phyloP scores from a whole-genome alignment of 2,329 filamentous ascomycete species.

The Colletotrichum somersetense region DNA sequence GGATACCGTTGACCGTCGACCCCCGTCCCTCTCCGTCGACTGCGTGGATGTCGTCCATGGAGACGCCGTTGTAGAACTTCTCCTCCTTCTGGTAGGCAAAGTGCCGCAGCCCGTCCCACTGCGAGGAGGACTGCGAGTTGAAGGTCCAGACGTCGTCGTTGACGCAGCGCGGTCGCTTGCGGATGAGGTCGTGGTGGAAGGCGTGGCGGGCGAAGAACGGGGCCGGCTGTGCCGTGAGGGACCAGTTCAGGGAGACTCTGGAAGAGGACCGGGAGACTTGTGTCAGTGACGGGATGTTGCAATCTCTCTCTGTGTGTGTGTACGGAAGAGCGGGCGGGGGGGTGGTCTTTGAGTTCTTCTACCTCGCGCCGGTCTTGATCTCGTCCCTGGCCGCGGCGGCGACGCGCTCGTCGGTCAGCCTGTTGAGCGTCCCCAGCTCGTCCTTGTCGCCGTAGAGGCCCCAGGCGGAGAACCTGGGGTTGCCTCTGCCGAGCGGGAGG shows the following conservation, averaged over 20 bases:
- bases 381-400: conserved; percentile 62
- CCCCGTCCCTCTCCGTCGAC: conserved; percentile 42
- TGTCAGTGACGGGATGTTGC: not conserved
- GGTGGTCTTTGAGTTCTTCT: conserved; percentile 19
- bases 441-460: conserved; percentile 67
- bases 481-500: conserved; percentile 60
- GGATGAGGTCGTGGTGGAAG: conserved; percentile 48
- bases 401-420: conserved; percentile 67
- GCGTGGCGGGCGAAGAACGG: conserved; percentile 51
- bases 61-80: conserved; percentile 49
- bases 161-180: conserved; percentile 47
- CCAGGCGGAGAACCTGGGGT: conserved; percentile 61
- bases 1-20: conserved; percentile 43
- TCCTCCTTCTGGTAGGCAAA: conserved; percentile 55
- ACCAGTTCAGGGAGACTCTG: conserved; percentile 53
- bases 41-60: conserved; percentile 64
- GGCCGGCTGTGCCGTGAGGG: conserved; percentile 48
- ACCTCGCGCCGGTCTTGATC: conserved; percentile 67
- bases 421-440: conserved; percentile 71
- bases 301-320: not conserved
- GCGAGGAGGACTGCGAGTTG: conserved; percentile 55
- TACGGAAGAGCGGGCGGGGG: not conserved
- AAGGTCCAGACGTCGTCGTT: conserved; percentile 52
- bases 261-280: not conserved
- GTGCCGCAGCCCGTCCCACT: conserved; percentile 57